These are phyloP conservation scores for Leccinum ochraceum DNA, from an alignment of 768 basidiomycete species.

Conservation along the genomic window DNA sequence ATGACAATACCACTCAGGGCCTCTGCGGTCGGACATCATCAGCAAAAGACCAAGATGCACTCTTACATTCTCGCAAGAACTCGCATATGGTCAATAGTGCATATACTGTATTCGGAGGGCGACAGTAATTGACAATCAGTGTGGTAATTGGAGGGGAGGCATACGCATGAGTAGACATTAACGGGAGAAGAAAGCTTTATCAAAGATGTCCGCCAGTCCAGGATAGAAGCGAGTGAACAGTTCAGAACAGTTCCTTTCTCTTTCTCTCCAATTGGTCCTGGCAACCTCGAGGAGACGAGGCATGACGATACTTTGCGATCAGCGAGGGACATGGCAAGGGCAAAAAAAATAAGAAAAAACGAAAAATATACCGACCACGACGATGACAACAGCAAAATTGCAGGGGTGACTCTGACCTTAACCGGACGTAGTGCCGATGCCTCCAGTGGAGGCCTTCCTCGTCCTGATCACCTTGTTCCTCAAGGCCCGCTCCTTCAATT, in stretches of 20 bases:
- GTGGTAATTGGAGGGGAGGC: conserved; percentile 2
- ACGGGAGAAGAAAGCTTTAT: conserved; percentile 8
- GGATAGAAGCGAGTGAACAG: conserved; percentile 8
- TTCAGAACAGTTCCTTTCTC: conserved; percentile 16
- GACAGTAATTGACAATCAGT: conserved; percentile 24
- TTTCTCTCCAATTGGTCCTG: conserved; percentile 23
- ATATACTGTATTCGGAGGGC: conserved; percentile 19
- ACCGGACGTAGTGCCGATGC: conserved; percentile 19
- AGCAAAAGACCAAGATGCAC: background rate
- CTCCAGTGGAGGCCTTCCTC: conserved; percentile 47
- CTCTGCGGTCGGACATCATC: background rate
- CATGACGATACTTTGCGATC: conserved; percentile 18
- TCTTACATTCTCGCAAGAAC: background rate
- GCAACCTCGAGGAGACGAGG: conserved; percentile 23
- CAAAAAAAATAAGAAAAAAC: conserved; percentile 22
- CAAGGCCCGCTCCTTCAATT: conserved; percentile 78
- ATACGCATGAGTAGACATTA: conserved; percentile 22
- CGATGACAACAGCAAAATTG: background rate
- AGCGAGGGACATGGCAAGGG: conserved; percentile 16
- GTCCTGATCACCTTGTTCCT: conserved; percentile 82
- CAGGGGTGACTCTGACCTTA: conserved; percentile 10
- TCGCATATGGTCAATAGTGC: conserved; percentile 4
- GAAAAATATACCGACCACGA: conserved; percentile 5
- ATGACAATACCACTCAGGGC: background rate
- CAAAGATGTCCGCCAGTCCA: conserved; percentile 18